Conservation (phyloP, 2,329 filamentous ascomycete species). For the Aspergillus nomiae region DNA sequence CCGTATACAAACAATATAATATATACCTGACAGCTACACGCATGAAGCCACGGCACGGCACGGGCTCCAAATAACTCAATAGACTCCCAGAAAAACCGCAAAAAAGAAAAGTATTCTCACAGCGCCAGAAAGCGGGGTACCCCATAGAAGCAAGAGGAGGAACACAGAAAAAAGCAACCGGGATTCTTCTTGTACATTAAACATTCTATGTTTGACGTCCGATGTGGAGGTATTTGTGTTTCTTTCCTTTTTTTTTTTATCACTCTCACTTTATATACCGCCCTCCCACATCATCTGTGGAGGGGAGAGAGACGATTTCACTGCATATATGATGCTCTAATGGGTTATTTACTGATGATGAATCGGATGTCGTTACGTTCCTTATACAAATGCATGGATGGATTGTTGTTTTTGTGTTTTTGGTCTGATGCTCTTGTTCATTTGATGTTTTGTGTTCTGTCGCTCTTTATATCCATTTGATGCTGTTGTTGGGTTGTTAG, state of each 20-base stretch:
- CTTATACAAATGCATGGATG: slow-evolving; percentile 6
- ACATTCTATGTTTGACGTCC: slow-evolving; percentile 7
- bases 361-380: slow-evolving; percentile 16
- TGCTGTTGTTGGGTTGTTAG: background rate
- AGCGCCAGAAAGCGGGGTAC: background rate
- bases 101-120: background rate
- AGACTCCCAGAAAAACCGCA: background rate
- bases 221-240: background rate
- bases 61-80: background rate
- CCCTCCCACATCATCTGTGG: background rate
- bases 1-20: background rate
- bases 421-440: background rate
- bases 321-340: slow-evolving; percentile 4
- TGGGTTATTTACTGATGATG: slow-evolving; percentile 8
- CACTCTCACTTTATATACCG: background rate
- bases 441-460: background rate
- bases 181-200: slow-evolving; percentile 7
- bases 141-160: background rate
- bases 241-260: background rate
- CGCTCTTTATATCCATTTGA: background rate
- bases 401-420: background rate
- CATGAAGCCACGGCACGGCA: background rate
- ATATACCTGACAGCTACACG: background rate
- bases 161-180: background rate
- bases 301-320: background rate